These are phyloP conservation scores for Alternaria longipes DNA, from an alignment of 2,329 filamentous ascomycete genomes.

Conservation along the genomic window DNA sequence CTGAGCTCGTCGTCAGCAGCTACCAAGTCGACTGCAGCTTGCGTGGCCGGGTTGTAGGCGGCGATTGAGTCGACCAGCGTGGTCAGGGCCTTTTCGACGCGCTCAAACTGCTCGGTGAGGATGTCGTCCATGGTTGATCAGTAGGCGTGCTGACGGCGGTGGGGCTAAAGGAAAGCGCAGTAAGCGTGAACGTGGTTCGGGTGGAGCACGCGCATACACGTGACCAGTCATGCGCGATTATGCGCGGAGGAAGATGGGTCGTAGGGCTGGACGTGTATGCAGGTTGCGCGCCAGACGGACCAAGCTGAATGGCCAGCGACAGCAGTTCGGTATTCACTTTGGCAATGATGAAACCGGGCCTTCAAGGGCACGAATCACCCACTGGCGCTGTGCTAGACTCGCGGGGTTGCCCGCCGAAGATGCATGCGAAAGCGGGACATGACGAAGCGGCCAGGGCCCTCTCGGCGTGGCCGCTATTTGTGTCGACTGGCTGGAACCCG, in stretches of 20 bases:
- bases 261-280: constrained; percentile 22
- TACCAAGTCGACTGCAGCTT: constrained; percentile 73
- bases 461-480: constrained; percentile 18
- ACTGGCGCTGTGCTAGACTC: constrained; percentile 11
- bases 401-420: constrained; percentile 12
- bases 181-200: background rate
- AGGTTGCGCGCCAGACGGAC: constrained; percentile 34
- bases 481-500: constrained; percentile 12
- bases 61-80: constrained; percentile 80
- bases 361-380: constrained; percentile 6
- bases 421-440: constrained; percentile 17
- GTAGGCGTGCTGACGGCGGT: background rate
- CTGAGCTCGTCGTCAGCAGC: constrained; percentile 74
- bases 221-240: constrained; percentile 12
- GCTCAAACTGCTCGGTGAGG: constrained; percentile 56
- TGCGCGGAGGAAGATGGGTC: constrained; percentile 15
- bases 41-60: constrained; percentile 79
- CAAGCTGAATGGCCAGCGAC: constrained; percentile 35
- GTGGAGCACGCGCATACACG: constrained; percentile 20
- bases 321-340: constrained; percentile 15
- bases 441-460: constrained; percentile 15
- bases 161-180: background rate
- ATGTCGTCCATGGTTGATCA: constrained; percentile 52
- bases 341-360: background rate
- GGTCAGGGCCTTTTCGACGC: constrained; percentile 63